Evolutionary conservation across 768 basidiomycete genomes (phyloP).

Genomic region (Mycena maculata): DNA sequence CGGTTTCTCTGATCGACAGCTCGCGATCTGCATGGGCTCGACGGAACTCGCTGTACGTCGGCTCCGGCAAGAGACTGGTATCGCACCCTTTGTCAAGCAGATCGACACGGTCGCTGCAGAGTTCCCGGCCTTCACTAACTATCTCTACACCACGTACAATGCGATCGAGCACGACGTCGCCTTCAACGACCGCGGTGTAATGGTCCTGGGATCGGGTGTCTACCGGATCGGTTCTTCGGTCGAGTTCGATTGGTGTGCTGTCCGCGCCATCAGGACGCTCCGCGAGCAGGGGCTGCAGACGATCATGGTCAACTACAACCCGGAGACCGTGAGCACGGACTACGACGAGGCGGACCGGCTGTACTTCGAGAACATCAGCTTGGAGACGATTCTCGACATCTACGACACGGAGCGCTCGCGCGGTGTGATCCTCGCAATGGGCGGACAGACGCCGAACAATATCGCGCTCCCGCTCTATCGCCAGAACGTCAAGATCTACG

Average conservation of each 20-base stretch:
- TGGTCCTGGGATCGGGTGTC: slow-evolving; percentile 97
- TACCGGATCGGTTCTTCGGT: slow-evolving; percentile 99
- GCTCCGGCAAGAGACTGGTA: slow-evolving; percentile 84
- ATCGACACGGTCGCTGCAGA: slow-evolving; percentile 99
- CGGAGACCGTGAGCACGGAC: slow-evolving; percentile 98
- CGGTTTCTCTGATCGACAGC: slow-evolving; percentile 95
- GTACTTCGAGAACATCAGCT: slow-evolving; percentile 98
- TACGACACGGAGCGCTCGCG: slow-evolving; percentile 91
- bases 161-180: slow-evolving; percentile 92
- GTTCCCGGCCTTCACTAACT: slow-evolving; percentile 99
- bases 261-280: slow-evolving; percentile 94
- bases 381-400: slow-evolving; percentile 97
- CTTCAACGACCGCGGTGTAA: slow-evolving; percentile 93
- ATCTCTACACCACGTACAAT: slow-evolving; percentile 98
- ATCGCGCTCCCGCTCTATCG: slow-evolving; percentile 96
- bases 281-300: slow-evolving; percentile 95
- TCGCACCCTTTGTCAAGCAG: slow-evolving; percentile 95
- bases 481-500: slow-evolving; percentile 98
- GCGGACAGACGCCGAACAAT: slow-evolving; percentile 98
- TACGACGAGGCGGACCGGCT: slow-evolving; percentile 98
- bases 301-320: slow-evolving; percentile 99
- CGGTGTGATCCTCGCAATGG: slow-evolving; percentile 97
- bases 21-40: slow-evolving; percentile 85
- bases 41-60: slow-evolving; percentile 94
- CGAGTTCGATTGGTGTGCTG: slow-evolving; percentile 99